These are phyloP conservation scores for Epithemia pelagica DNA, from an alignment of 108 stramenopile genomes.

Conservation along the genomic window DNA sequence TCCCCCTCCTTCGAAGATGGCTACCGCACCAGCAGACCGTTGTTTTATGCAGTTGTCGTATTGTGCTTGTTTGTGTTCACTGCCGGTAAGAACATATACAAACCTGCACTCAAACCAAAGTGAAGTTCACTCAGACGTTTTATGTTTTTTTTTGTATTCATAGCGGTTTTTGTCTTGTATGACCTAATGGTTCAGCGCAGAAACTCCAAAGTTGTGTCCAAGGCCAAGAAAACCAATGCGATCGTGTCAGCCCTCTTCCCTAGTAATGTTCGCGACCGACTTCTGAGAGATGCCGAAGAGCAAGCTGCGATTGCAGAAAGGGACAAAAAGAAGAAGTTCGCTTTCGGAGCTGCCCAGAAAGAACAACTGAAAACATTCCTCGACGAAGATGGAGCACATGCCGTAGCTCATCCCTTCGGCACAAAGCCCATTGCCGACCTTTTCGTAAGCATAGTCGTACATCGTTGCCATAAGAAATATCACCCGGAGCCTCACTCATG, in stretches of 20 bases:
- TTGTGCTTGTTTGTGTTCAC: conserved; percentile 40
- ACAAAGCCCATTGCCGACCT: conserved; percentile 8
- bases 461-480: not conserved
- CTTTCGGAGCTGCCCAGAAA: not conserved
- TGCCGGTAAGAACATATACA: not conserved
- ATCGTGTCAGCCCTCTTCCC: conserved; percentile 8
- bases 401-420: not conserved
- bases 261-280: not conserved
- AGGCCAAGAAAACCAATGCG: not conserved
- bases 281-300: not conserved
- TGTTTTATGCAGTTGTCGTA: conserved; percentile 32
- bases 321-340: not conserved
- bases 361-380: not conserved
- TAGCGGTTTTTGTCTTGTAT: conserved; percentile 1
- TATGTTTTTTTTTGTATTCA: conserved; percentile 1
- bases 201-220: not conserved
- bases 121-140: too few relatives aligned
- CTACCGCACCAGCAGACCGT: conserved; percentile 28
- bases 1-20: conserved; percentile 5
- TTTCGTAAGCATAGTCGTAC: not conserved
- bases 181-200: conserved; percentile 2
- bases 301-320: not conserved
- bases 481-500: not conserved
- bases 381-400: not conserved
- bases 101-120: too few relatives aligned